Evolutionary conservation across 2,329 filamentous ascomycete genomes (phyloP), one percentile per base, ranked within the genome.

Genomic region (Curvularia sp.): DNA sequence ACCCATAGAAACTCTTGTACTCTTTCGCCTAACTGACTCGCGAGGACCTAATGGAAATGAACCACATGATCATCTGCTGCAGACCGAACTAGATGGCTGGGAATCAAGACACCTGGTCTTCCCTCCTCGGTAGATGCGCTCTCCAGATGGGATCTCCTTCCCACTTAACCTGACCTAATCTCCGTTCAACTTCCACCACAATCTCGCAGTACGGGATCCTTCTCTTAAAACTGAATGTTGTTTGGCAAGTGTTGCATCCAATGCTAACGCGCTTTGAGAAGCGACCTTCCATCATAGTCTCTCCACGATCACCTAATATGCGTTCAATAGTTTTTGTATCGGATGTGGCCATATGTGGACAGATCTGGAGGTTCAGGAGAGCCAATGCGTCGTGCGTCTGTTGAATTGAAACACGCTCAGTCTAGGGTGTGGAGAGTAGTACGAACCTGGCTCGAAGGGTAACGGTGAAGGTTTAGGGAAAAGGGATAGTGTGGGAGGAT

Each of bases 71-170:
- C 15, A 7, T 39, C 10, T 3, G 23, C 18, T 12, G 5, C 23
- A 27, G 15, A 21, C 10, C 32, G 23, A 38, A 39, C 21, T n/a
- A 38, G 32, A 25, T 38, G 28, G 34, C 21, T 19, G 4, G 2
- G 8, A 6, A 15, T 36, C 34, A 19, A 28, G 34, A 15, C 21
- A 13, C n/a, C 5, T 9, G 3, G 34, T 38, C 34, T 19, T 38
- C 23, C 19, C 15, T 49, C 8, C 21, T 49, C 15, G 32, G 32
- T 15, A 49, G 47, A 49, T 49, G 47, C 21, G 47, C 47, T 19
- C 47, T 38, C 47, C 47, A 53, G 15, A 41, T 46, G 21, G 51
- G 51, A 18, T 47, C 51, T 3, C 23, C 32, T n/a, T 38, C 42
- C 32, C 21, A 27, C 32, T 30, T 47, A 13, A 47, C 23, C 5